Evolutionary conservation across 75 land plant genomes (phyloP), one percentile per base, ranked within the genome.

Genomic region (Pinus albicaulis): DNA sequence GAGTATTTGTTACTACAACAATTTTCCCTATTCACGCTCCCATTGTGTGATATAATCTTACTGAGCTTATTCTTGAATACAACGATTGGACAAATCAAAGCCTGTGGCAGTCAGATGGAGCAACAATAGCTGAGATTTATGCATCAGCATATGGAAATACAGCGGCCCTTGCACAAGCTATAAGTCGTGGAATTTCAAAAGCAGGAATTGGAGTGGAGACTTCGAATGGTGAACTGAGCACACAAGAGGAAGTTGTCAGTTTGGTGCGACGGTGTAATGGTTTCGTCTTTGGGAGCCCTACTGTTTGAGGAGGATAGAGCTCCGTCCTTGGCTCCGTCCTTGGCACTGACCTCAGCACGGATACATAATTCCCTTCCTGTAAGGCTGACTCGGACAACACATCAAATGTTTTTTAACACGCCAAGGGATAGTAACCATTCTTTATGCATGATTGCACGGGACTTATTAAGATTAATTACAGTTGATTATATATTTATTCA

Each of bases 71-170:
- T 23, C 86, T 79, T 15, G 88, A 86, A 68, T 86, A 86, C 55
- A 76, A 77, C 1, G 82, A 26, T 76, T 86, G 88, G 88, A 86
- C 88, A 56, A 56, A 73, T 55, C 82, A 72, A 53, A 83, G 72
- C 71, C 78, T 83, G 17, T 78, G 76, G 77, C 75, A 72, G 56
- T 59, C 76, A 44, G 86, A 79, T 41, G 88, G 83, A 55, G 86
- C 81, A 64, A 76, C 77, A 16, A 76, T 86, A 58, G 88, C 88
- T 56, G 86, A 83, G 23, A 80, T 86, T 31, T 86, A 86, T 74
- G 88, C 88, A 24, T 86, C 88, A 25, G 88, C 88, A 48, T 86
- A 86, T 80, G 88, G 88, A 52, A 86, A 86, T 65, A 86, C 88
- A 34, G 79, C 88, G 59, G 88, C 88, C 25, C 86, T 86, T 72